These are phyloP conservation scores for Pseudogymnoascus sp. DNA, from an alignment of 2,329 filamentous ascomycete genomes.

Conservation along the genomic window DNA sequence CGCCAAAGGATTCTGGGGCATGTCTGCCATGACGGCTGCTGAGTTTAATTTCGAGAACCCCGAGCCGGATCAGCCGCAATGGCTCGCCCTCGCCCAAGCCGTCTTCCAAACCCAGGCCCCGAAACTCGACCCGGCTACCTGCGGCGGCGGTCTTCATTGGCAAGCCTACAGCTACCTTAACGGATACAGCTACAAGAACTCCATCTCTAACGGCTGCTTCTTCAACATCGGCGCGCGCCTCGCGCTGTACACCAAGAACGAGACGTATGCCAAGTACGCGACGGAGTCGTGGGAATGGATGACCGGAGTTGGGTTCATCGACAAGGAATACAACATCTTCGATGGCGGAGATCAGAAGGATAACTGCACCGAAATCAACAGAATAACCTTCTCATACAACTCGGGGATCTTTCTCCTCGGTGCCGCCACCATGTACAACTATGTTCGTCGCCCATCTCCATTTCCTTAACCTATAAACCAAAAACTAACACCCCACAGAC, in stretches of 20 bases:
- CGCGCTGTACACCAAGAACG: conserved; percentile 67
- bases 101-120: conserved; percentile 71
- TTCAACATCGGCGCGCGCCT: conserved; percentile 57
- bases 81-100: conserved; percentile 65
- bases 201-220: conserved; percentile 53
- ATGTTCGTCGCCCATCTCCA: conserved; percentile 31
- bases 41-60: conserved; percentile 57
- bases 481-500: conserved; percentile 17
- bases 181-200: conserved; percentile 70
- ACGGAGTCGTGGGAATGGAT: conserved; percentile 65
- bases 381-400: conserved; percentile 63
- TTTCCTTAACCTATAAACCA: neutral
- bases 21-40: conserved; percentile 61
- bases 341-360: conserved; percentile 48
- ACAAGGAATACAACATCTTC: conserved; percentile 44
- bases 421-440: conserved; percentile 37
- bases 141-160: conserved; percentile 69
- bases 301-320: conserved; percentile 46
- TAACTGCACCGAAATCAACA: conserved; percentile 51
- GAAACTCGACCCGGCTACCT: conserved; percentile 60
- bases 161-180: conserved; percentile 78
- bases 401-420: conserved; percentile 57
- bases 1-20: conserved; percentile 52
- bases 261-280: conserved; percentile 71
- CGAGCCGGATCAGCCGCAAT: conserved; percentile 46